phyloP scores from a whole-genome alignment of 192 early-diverging fungal species.

The Podila clonocystis region DNA sequence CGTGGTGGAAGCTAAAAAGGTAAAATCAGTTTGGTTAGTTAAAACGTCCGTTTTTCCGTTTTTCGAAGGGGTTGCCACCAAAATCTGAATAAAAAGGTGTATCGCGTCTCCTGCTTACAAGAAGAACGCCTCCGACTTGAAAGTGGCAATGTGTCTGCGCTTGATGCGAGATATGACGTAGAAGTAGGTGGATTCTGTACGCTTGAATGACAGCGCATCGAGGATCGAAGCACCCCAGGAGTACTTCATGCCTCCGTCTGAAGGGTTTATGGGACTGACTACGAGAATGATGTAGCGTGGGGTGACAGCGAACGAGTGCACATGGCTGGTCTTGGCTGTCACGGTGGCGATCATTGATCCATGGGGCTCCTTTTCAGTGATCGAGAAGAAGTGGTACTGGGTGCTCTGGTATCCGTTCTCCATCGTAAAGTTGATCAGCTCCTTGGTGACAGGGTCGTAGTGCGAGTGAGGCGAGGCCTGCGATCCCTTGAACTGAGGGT shows the following conservation, averaged over 20 bases:
- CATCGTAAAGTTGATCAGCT: constrained; percentile 81
- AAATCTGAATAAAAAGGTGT: neutral
- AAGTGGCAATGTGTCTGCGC: constrained; percentile 72
- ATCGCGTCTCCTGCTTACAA: constrained; percentile 50
- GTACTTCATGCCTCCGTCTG: constrained; percentile 71
- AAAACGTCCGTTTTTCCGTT: neutral
- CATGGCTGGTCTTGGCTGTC: constrained; percentile 69
- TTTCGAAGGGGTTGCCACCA: neutral
- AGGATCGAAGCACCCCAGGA: constrained; percentile 78
- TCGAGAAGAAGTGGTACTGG: constrained; percentile 72
- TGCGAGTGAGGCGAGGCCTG: constrained; percentile 76
- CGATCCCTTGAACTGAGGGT: constrained; percentile 70
- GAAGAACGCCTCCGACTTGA: constrained; percentile 71
- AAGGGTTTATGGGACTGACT: constrained; percentile 60
- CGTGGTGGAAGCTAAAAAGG: constrained; percentile 71
- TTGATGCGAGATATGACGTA: constrained; percentile 80
- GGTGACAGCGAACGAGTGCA: constrained; percentile 83
- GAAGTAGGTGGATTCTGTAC: constrained; percentile 65
- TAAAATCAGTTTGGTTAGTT: neutral
- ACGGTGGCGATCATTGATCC: constrained; percentile 73
- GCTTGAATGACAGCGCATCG: constrained; percentile 75
- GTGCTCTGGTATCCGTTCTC: constrained; percentile 76
- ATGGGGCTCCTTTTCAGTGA: constrained; percentile 67
- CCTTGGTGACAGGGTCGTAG: constrained; percentile 73
- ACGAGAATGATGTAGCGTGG: constrained; percentile 78